phyloP scores from a whole-genome alignment of 2,329 filamentous ascomycete genomes.

The Alternaria angustiovoidea region DNA sequence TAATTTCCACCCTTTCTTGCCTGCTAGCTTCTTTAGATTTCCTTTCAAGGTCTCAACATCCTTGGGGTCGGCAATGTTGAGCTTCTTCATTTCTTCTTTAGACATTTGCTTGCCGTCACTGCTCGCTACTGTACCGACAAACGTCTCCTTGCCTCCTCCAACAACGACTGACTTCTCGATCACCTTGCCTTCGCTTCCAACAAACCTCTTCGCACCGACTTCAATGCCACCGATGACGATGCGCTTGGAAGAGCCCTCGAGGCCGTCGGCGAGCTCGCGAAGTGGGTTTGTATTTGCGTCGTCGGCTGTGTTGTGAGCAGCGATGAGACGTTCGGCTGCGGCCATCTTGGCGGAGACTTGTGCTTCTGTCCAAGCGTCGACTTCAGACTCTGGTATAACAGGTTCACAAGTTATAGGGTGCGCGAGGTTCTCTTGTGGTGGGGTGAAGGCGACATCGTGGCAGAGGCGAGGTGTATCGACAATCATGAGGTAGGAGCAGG shows the following conservation, averaged over 20 bases:
- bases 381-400: constrained; percentile 68
- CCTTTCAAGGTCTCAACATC: constrained; percentile 74
- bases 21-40: constrained; percentile 73
- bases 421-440: constrained; percentile 77
- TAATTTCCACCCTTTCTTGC: constrained; percentile 78
- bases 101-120: constrained; percentile 70
- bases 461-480: constrained; percentile 89
- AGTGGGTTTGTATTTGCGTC: constrained; percentile 44
- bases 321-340: constrained; percentile 37
- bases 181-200: constrained; percentile 63
- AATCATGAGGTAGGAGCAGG: constrained; percentile 92
- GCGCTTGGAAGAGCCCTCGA: constrained; percentile 45
- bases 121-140: constrained; percentile 61
- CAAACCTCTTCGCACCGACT: constrained; percentile 64
- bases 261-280: constrained; percentile 40
- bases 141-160: constrained; percentile 62
- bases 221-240: constrained; percentile 65
- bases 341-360: constrained; percentile 44
- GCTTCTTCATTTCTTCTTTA: constrained; percentile 71
- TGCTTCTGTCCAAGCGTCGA: constrained; percentile 54
- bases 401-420: constrained; percentile 79
- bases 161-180: constrained; percentile 63
- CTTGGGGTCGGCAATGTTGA: constrained; percentile 69
- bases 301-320: constrained; percentile 23
- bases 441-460: constrained; percentile 84